These are phyloP conservation scores for Eucalyptus regnans DNA, from an alignment of 345 rosid species.

Conservation along the genomic window DNA sequence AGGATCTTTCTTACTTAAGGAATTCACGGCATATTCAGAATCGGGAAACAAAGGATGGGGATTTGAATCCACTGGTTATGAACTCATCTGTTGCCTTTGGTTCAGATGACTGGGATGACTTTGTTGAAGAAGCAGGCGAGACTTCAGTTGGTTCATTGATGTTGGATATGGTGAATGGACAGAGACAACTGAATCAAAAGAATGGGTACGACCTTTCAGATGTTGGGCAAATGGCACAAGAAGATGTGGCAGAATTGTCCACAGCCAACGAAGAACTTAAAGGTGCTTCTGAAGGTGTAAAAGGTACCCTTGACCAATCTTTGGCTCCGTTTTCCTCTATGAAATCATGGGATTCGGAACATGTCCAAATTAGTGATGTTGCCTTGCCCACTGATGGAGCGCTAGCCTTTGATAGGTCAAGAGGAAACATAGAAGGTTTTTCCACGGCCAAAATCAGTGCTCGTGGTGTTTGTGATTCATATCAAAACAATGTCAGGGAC, in stretches of 20 bases:
- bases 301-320: neutral
- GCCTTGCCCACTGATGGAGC: constrained; percentile 8
- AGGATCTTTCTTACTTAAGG: constrained; percentile 10
- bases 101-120: constrained; percentile 82
- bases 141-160: constrained; percentile 15
- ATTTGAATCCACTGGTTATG: constrained; percentile 51
- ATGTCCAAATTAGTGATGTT: constrained; percentile 12
- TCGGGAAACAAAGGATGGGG: constrained; percentile 8
- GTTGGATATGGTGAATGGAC: constrained; percentile 14
- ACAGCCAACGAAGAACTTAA: constrained; percentile 5
- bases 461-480: constrained; percentile 1
- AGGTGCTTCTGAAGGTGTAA: constrained; percentile 10
- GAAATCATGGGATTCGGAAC: constrained; percentile 1
- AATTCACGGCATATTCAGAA: neutral
- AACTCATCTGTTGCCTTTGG: constrained; percentile 85
- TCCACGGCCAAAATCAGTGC: neutral
- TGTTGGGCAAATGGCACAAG: constrained; percentile 15
- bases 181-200: neutral
- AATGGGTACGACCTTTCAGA: neutral
- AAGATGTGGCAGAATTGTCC: constrained; percentile 5
- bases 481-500: constrained; percentile 9
- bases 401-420: constrained; percentile 3
- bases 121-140: constrained; percentile 51
- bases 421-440: neutral
- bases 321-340: constrained; percentile 3